A percentile compares a stretch with the other conserved stretches of the same genome.
Evolutionary conservation across 768 basidiomycete genomes (phyloP).

Genomic region (Chalciporus chontae): DNA sequence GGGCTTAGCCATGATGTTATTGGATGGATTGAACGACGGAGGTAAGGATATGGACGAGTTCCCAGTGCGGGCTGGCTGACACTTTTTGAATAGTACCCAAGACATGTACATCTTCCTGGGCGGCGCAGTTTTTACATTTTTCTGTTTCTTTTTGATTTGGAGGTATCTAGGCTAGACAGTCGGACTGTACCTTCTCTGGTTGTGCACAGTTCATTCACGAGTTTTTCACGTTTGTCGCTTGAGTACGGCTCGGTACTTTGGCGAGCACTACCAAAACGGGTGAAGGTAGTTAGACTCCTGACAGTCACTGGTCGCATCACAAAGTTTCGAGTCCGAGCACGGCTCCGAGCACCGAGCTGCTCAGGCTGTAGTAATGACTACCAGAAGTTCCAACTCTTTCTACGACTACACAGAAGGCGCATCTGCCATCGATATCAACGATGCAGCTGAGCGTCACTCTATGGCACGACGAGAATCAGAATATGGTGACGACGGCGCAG

Average conservation of each 20-base stretch:
- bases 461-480: slow-evolving; percentile 67
- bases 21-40: slow-evolving; percentile 94
- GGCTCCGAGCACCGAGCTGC: neutral
- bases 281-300: neutral
- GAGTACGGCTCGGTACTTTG: no score
- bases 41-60: slow-evolving; percentile 41
- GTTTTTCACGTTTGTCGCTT: neutral
- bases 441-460: slow-evolving; percentile 50
- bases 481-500: slow-evolving; percentile 57
- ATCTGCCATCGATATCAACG: slow-evolving; percentile 66
- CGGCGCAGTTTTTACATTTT: slow-evolving; percentile 83
- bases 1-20: slow-evolving; percentile 94
- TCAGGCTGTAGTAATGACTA: slow-evolving; percentile 14
- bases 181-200: neutral
- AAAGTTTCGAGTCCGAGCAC: neutral
- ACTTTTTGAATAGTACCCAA: slow-evolving; percentile 60
- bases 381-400: slow-evolving; percentile 11
- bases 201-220: neutral
- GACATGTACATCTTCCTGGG: slow-evolving; percentile 92
- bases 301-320: no score
- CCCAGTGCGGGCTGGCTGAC: slow-evolving; percentile 9
- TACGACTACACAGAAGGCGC: slow-evolving; percentile 88
- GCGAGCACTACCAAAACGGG: slow-evolving; percentile 15
- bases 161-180: slow-evolving; percentile 66
- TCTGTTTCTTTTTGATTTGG: slow-evolving; percentile 94